These are phyloP conservation scores for Pseudozyma pruni DNA, from an alignment of 1,284 basidiomycete genomes.

Conservation along the genomic window DNA sequence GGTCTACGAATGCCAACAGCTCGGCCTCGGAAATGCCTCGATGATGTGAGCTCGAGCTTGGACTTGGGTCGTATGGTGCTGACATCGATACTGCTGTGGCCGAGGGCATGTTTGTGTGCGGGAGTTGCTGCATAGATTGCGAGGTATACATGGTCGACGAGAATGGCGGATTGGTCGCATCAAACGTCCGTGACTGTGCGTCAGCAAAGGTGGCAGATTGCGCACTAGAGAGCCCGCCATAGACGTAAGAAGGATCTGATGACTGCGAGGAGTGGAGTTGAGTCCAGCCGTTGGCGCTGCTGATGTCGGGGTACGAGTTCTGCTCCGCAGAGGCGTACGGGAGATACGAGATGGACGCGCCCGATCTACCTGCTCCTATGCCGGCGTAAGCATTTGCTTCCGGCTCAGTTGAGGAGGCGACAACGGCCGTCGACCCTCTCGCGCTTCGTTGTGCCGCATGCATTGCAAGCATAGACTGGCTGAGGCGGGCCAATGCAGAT, in stretches of 20 bases:
- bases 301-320: conserved; percentile 13
- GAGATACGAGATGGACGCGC: conserved; percentile 13
- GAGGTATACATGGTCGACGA: conserved; percentile 16
- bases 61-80: not conserved
- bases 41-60: conserved; percentile 3
- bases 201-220: conserved; percentile 22
- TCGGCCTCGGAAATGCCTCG: conserved; percentile 45
- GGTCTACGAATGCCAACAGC: conserved; percentile 46
- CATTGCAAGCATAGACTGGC: conserved; percentile 1
- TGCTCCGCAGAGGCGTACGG: conserved; percentile 11
- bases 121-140: conserved; percentile 19
- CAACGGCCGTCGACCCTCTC: not conserved
- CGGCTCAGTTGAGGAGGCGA: not conserved
- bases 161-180: conserved; percentile 16
- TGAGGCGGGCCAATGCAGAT: not conserved
- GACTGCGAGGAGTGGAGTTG: conserved; percentile 20
- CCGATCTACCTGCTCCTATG: conserved; percentile 29
- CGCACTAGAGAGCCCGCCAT: conserved; percentile 11
- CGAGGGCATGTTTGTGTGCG: not conserved
- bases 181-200: conserved; percentile 16
- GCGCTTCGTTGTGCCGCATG: conserved; percentile 20
- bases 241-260: conserved; percentile 7
- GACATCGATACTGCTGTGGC: not conserved
- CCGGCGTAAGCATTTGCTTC: conserved; percentile 13
- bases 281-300: conserved; percentile 4